Percentiles rank a stretch among this genome's conserved stretches.
Evolutionary conservation across 352 stramenopile genomes (phyloP).

Genomic region (Halophytophthora batemanensis): DNA sequence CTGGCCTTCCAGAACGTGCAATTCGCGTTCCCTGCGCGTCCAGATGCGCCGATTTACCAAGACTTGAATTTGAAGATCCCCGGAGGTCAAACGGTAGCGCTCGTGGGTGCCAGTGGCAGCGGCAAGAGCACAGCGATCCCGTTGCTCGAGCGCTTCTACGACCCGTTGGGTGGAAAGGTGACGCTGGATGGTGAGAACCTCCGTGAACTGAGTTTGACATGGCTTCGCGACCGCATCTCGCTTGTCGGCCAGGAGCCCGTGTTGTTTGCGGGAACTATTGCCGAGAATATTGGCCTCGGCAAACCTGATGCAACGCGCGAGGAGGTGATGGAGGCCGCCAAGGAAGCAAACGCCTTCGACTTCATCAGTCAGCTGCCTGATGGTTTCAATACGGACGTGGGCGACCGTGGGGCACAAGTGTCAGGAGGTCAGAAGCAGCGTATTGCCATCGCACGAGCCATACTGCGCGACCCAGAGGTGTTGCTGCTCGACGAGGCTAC

Average conservation of each 20-base stretch:
- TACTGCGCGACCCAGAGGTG: conserved; percentile 76
- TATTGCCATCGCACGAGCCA: conserved; percentile 88
- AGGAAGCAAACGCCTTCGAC: conserved; percentile 78
- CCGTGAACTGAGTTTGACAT: conserved; percentile 40
- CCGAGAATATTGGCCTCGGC: conserved; percentile 54
- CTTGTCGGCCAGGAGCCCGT: conserved; percentile 74
- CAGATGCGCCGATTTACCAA: conserved; percentile 54
- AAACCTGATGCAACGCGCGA: conserved; percentile 40
- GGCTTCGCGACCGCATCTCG: conserved; percentile 36
- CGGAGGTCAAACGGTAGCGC: conserved; percentile 64
- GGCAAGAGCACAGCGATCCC: conserved; percentile 80
- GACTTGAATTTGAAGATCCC: conserved; percentile 56
- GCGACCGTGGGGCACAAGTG: conserved; percentile 83
- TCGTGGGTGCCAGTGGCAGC: conserved; percentile 79
- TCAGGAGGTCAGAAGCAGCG: conserved; percentile 90
- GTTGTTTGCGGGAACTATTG: conserved; percentile 41
- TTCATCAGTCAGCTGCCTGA: conserved; percentile 79
- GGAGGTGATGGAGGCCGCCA: conserved; percentile 70
- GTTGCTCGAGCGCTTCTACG: conserved; percentile 79
- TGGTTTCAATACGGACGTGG: conserved; percentile 53
- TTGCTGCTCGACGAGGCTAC: conserved; percentile 52
- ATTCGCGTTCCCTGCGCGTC: conserved; percentile 58
- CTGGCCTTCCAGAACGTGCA: conserved; percentile 44
- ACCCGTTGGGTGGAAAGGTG: conserved; percentile 39
- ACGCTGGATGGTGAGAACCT: conserved; percentile 63